Percentiles rank a stretch among this genome's conserved stretches.
Evolutionary conservation across 108 stramenopile genomes (phyloP).

Genomic region (Schizochytrium sp.): DNA sequence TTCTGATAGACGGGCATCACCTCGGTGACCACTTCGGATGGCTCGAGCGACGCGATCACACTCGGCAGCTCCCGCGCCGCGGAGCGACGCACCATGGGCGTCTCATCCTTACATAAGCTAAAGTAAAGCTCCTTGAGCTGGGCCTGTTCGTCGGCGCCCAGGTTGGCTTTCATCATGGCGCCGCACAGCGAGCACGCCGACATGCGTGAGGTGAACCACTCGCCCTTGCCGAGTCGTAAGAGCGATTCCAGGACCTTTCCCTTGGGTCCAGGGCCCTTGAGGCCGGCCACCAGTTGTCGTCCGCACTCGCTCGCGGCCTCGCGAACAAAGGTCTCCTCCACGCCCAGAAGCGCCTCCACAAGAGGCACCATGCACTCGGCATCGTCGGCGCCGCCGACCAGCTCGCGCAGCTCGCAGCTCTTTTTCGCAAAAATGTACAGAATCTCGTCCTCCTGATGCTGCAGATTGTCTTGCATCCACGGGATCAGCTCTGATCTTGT

Average conservation of each 20-base stretch:
- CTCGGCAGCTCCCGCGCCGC: background rate
- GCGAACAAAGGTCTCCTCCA: constrained; percentile 6
- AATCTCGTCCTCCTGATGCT: constrained; percentile 8
- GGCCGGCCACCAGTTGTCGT: background rate
- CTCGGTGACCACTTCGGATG: background rate
- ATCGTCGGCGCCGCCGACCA: background rate
- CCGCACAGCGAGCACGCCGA: constrained; percentile 2
- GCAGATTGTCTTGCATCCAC: background rate
- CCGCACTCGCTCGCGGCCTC: background rate
- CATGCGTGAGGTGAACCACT: constrained; percentile 11
- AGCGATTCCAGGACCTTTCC: background rate
- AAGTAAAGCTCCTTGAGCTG: background rate
- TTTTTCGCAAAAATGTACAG: background rate
- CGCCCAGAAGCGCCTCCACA: background rate
- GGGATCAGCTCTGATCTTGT: background rate
- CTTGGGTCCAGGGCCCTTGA: background rate
- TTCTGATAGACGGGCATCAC: background rate
- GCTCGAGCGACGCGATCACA: background rate
- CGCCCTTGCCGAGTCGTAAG: background rate
- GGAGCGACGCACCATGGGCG: constrained; percentile 8
- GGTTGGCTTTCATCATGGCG: background rate
- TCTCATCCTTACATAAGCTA: constrained; percentile 1
- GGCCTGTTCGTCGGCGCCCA: background rate
- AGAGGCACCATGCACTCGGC: background rate
- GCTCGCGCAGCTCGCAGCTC: background rate